Base-by-base conservation (phyloP, 352 stramenopile genomes). In the Phytophthora tentaculata region DNA sequence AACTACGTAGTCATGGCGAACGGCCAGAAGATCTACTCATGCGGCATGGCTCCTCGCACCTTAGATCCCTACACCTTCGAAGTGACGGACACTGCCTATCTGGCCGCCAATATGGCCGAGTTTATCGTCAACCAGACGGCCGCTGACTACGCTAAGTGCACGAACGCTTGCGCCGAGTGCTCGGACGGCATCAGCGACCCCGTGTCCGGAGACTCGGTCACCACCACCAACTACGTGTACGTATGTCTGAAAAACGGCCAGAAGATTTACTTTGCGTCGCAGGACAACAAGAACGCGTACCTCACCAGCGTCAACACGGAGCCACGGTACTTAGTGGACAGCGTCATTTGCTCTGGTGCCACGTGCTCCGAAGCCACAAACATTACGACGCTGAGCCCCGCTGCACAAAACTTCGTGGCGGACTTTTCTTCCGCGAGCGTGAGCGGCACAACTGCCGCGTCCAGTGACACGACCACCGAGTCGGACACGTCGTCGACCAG, bases 241-340 rank as follows among this genome's bases (percentile, higher is more conserved):
- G 75, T 94, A 28, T 95, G 87, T 62, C 60, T 95, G 23, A 66
- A 59, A 10, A 90, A 90, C 39, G 87, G 82, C 56, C 87, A 95
- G 72, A 95, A 94, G 75, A 83, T 95, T 56, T 95, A 93, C 76
- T 95, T 95, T 59, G 77, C 82, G 26, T 92, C 85, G 20, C 75
- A 90, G 53, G 65, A 61, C 23, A 90, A 74, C 56, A 90, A 89
- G 71, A 80, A 83, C 50, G 52, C 74, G 62, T 95, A 93, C 72
- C 60, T 92, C 10, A 61, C 48, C 44, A 86, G 78, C 32, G 77
- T 94, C 26, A 88, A 88, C 66, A 68, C 76, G 20, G 29, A 75
- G 52, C 74, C 77, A 8, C 80, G 85, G 24, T 76, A 86, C 29
- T 55, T 78, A 16, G 87, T 95, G 4, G 60, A 81, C 20, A 79